These are phyloP conservation scores for Irpex sp. DNA, from an alignment of 1,284 basidiomycete species.

Conservation along the genomic window DNA sequence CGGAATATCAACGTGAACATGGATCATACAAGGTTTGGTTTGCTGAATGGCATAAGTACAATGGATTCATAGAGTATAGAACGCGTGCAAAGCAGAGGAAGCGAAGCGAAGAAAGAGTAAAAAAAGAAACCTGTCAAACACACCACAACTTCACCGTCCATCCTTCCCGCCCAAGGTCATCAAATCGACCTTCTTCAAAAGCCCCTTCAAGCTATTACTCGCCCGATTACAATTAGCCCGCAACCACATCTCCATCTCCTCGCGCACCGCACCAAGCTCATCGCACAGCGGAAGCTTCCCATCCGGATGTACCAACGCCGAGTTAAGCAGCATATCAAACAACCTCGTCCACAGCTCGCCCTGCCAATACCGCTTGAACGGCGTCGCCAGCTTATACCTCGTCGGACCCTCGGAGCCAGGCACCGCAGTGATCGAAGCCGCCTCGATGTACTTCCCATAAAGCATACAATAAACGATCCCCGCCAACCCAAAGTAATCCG, in stretches of 20 bases:
- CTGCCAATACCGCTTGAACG: conserved; percentile 96
- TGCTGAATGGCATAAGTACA: background rate
- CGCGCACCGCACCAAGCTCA: conserved; percentile 60
- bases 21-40: background rate
- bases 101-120: background rate
- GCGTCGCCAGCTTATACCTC: conserved; percentile 64
- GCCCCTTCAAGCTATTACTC: conserved; percentile 79
- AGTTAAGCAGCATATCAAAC: conserved; percentile 88
- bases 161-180: conserved; percentile 21
- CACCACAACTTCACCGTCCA: conserved; percentile 2
- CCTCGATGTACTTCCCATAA: conserved; percentile 92
- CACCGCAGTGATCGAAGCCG: conserved; percentile 42
- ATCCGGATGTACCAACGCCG: conserved; percentile 47
- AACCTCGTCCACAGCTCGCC: conserved; percentile 78
- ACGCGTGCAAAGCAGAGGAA: background rate
- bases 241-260: conserved; percentile 87
- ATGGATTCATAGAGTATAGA: background rate
- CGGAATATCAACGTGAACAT: too few relatives aligned
- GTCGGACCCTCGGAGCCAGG: conserved; percentile 28
- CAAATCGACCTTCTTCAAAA: conserved; percentile 75
- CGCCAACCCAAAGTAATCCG: conserved; percentile 94
- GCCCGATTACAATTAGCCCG: conserved; percentile 77
- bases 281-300: conserved; percentile 65
- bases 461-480: conserved; percentile 93
- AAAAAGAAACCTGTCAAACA: too few relatives aligned